Percentiles rank a stretch among this genome's conserved stretches.
phyloP scores from a whole-genome alignment of 2,329 filamentous ascomycete species.

The Arthrobotrys sphaeroides region DNA sequence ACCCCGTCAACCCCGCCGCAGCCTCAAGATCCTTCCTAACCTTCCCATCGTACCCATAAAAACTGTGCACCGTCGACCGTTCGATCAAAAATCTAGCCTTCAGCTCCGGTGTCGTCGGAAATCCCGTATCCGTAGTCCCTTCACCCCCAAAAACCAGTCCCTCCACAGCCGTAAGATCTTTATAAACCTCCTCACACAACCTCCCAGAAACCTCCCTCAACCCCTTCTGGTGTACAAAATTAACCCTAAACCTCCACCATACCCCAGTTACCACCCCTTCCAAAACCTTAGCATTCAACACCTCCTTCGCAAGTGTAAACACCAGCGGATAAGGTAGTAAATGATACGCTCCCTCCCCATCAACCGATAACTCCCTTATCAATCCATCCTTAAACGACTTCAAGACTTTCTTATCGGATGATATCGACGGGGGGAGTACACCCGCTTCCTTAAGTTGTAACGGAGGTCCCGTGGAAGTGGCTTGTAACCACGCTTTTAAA shows the following conservation, averaged over 20 bases:
- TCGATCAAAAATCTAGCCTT: constrained; percentile 80
- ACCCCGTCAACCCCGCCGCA: constrained; percentile 73
- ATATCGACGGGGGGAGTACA: constrained; percentile 63
- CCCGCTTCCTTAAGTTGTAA: constrained; percentile 68
- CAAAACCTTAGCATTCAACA: constrained; percentile 61
- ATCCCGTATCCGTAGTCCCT: no score
- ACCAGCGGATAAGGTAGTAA: constrained; percentile 85
- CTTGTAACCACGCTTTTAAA: constrained; percentile 82
- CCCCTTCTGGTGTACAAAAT: constrained; percentile 76
- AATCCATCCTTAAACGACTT: constrained; percentile 67
- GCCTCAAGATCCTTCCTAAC: constrained; percentile 75
- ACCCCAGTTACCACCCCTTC: constrained; percentile 61
- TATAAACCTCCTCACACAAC: constrained; percentile 70
- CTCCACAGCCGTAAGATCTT: constrained; percentile 66
- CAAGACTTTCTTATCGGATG: constrained; percentile 62
- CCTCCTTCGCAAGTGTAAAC: constrained; percentile 76
- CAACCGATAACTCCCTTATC: constrained; percentile 75
- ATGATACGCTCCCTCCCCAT: constrained; percentile 86
- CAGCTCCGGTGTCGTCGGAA: constrained; percentile 59
- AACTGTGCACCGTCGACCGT: constrained; percentile 80
- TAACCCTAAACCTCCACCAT: constrained; percentile 76
- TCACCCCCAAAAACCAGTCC: constrained; percentile 61
- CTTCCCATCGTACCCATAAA: constrained; percentile 81
- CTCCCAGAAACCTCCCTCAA: constrained; percentile 71
- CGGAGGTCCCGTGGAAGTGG: constrained; percentile 86